Percentiles rank a stretch among this genome's conserved stretches.
Conservation (phyloP, 2,329 filamentous ascomycete genomes). For the Fusarium ambrosium region DNA sequence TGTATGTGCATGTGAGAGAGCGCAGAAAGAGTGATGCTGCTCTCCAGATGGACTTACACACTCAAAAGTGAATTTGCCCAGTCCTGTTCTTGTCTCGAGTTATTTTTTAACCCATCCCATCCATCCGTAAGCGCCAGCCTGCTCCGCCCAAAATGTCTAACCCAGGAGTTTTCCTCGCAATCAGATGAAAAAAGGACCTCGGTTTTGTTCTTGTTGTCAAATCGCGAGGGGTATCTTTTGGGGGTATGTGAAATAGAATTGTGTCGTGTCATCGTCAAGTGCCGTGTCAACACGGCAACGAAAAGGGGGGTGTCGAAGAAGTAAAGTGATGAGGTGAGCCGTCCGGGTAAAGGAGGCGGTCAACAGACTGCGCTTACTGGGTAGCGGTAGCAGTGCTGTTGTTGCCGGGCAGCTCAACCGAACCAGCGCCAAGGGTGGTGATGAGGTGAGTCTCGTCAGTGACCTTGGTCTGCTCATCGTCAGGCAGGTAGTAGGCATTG, state of each 20-base stretch:
- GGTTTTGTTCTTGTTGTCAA: constrained; percentile 32
- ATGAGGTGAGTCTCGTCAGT: constrained; percentile 64
- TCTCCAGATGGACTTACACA: constrained; percentile 8
- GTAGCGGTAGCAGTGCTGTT: neutral
- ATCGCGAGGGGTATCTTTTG: constrained; percentile 49
- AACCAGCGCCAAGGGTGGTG: constrained; percentile 62
- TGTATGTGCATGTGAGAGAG: constrained; percentile 21
- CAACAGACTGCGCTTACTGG: constrained; percentile 24
- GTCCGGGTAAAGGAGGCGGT: constrained; percentile 24
- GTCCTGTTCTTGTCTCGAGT: constrained; percentile 38
- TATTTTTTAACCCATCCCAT: constrained; percentile 27
- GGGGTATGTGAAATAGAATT: constrained; percentile 41
- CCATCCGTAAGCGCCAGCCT: constrained; percentile 44
- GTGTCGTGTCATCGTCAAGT: constrained; percentile 46
- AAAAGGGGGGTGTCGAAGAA: constrained; percentile 27
- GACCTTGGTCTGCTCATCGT: constrained; percentile 69
- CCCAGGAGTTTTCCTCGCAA: constrained; percentile 28
- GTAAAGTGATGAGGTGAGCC: constrained; percentile 23
- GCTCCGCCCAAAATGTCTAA: constrained; percentile 48
- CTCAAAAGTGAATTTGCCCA: constrained; percentile 1
- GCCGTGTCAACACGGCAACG: constrained; percentile 46
- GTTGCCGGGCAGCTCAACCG: constrained; percentile 31
- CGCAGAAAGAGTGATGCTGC: constrained; percentile 28
- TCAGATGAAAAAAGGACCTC: constrained; percentile 37
- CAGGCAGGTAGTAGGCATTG: constrained; percentile 66